Base-by-base conservation (phyloP, 192 early-diverging fungal genomes). In the Pilobolus umbonatus region DNA sequence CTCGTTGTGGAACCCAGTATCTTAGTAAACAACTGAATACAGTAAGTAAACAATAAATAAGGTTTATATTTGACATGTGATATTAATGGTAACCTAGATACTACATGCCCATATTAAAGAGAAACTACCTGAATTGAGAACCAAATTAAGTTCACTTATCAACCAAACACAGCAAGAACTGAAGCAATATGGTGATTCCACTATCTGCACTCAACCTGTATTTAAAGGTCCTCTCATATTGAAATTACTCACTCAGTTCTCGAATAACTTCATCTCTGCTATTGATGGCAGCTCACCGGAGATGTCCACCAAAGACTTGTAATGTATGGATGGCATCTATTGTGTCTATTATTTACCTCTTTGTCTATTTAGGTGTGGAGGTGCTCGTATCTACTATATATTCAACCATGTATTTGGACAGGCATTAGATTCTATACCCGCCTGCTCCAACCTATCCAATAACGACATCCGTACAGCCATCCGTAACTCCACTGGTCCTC, bases 401-500 rank as follows among this genome's bases (percentile, higher is more conserved):
- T 90, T 90, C 66, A 85, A 90, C 64, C 80, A 82, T 40, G 77
- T 88, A 15, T 90, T 83, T 76, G 86, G 85, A 5, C 64, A 78
- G 6, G 84, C 86, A 10, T 71, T 90, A 30, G 84, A 87, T 51
- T 77, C 83, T 61, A 79, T 90, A 39, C 75, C 79, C 24, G 86
- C 88, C 3, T 81, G 82, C 58, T 76, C 77, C 6, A 86, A 83
- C 43, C 63, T 90, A 47, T 78, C 76, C 15, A 76, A 79, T 52
- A 76, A 78, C 57, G 86, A 90, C 46, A 90, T 90, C 57, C 85
- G 88, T 55, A 85, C 79, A 6, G 88, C 86, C 19, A 90, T 90
- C 47, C 83, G 88, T 54, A 90, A 90, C 68, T 88, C 88, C 2
- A 87, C 82, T 2, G 88, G 88, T 0, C 85, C 88, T 4, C 70